A percentile compares a stretch with the other conserved stretches of the same genome.
Evolutionary conservation across 805 yeast genomes (phyloP).

Genomic region (Hanseniaspora valbyensis): DNA sequence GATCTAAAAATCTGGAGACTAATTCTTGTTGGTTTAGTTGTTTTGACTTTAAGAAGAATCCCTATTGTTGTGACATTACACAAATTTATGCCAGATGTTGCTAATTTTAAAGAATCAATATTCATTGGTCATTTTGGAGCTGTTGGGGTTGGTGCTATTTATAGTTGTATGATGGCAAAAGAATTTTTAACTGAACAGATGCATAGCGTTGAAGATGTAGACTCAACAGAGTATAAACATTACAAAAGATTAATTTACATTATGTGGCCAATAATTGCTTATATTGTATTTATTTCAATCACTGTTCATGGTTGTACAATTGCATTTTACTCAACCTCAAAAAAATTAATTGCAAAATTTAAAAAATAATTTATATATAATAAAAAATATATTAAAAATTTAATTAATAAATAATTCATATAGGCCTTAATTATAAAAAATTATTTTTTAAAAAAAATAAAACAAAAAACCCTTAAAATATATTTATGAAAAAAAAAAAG

Average conservation of each 20-base stretch:
- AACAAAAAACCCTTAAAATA: no score
- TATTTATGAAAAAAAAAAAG: no score
- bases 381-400: no score
- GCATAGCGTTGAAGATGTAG: not conserved
- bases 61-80: constrained; percentile 69
- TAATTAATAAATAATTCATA: no score
- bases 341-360: not conserved
- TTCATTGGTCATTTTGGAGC: constrained; percentile 98
- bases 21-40: constrained; percentile 59
- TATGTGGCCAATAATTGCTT: constrained; percentile 77
- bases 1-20: constrained; percentile 62
- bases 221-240: constrained; percentile 46
- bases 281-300: constrained; percentile 69
- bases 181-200: not conserved
- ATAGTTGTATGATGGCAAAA: constrained; percentile 70
- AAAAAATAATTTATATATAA: no score
- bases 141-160: constrained; percentile 87
- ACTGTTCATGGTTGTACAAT: constrained; percentile 86
- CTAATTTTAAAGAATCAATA: constrained; percentile 84
- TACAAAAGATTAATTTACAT: constrained; percentile 42
- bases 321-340: not conserved
- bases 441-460: no score
- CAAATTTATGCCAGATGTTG: constrained; percentile 74
- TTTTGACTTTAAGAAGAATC: constrained; percentile 63
- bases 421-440: no score